Evolutionary conservation across 1,284 basidiomycete genomes (phyloP), one percentile per base, ranked within the genome.

Genomic region (Rhizopogon parksii): DNA sequence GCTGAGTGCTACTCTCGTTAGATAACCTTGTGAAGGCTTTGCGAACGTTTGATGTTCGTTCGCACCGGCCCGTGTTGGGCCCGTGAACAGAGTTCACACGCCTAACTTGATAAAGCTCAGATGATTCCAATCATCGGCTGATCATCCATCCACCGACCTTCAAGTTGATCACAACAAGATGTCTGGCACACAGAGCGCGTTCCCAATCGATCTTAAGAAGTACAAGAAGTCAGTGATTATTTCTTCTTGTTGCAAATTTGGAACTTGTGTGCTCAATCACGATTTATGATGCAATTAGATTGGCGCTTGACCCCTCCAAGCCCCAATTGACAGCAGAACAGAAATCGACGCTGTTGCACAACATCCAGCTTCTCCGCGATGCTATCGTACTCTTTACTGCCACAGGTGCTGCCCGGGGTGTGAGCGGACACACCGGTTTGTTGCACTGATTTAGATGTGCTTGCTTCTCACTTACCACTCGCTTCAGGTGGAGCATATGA

Each of bases 361-460:
- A 91, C 68, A 85, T 91, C 59, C 79, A 85, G 64, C 73, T 91
- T 27, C 72, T 91, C 59, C 82, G 89, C 53, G 89, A 91, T 81
- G 81, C 78, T 9, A 88, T 91, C 57, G 82, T 91, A 24, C 73
- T 88, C 49, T 91, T 91, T 68, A 91, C 89, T 2, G 83, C 88
- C 2, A 85, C 84, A 9, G 89, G 85, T 56, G 79, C 88, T 50
- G 88, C 87, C 1, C 76, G 88, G 48, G 88, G 88, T 47, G 86
- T 89, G 45, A 88, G 86, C 58, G 88, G 88, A 27, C 89, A 92
- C 67, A 90, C 88, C 59, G 84, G 84, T 81, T 52, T 46, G 62
- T 49, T 7, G 15, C 47, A 19, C 35, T 27, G 7, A 39, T 52
- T 51, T 46, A 38, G 27, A 49, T 42, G 3, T 1, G 34, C 17